Evolutionary conservation across 495 filamentous ascomycete genomes (phyloP), one percentile per base, ranked within the genome.

Genomic region (Lindgomyces ingoldianus): DNA sequence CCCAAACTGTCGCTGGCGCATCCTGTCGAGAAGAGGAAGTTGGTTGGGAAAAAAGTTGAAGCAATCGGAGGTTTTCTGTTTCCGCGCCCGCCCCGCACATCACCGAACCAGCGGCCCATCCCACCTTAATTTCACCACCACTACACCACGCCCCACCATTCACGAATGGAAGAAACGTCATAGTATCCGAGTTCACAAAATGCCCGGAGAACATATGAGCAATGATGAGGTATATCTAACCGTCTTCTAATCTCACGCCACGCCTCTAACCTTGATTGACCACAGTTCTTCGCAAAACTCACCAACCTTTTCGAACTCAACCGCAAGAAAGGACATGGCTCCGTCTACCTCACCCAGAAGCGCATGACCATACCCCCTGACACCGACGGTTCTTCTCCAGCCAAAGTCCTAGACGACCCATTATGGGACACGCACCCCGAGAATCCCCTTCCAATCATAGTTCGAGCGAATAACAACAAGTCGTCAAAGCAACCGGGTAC

Each of bases 261-360:
- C 51, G 67, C 49, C 16, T 10, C 73, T 71, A 45, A 71, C 49
- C 12, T 12, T 0, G 30, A 45, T n/a, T n/a, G n/a, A n/a, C 19
- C 58, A 36, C 72, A 98, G 91, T 98, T 98, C 85, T 95, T 98
- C 82, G 72, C 81, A 59, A 83, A 85, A 63, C 89, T 98, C 57
- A 75, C 85, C 49, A 74, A 80, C 65, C 88, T 98, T 65, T 89
- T 98, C 74, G 81, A 84, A 57, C 76, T 79, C 44, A 83, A 84
- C 49, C 89, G 88, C 52, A 76, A 83, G 65, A 85, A 87, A 69
- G 77, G 85, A 67, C 87, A 90, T 69, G 91, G 91, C 71, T 88
- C 89, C 26, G 80, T 98, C 68, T 88, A 81, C 78, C 82, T 98
- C 60, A 89, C 88, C 6, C 94, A 98, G 73, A 98, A 97, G 73